Conservation (phyloP, 305 asterid species). For the Fraxinus angustifolia region DNA sequence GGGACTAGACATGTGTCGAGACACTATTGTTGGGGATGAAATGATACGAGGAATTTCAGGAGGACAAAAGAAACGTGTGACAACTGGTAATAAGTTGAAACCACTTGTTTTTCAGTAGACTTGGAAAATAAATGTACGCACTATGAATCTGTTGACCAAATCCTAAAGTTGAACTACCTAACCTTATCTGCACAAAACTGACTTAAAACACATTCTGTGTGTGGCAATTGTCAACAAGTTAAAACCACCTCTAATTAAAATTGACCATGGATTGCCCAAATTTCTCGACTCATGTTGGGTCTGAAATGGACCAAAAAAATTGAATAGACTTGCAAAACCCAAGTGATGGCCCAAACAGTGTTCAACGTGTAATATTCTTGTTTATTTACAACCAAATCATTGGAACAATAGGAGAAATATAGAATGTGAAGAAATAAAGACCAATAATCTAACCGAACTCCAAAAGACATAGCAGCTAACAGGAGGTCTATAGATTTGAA, state of each 20-base stretch:
- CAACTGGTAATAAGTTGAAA: conserved; percentile 41
- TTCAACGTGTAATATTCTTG: not conserved
- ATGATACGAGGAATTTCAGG: conserved; percentile 70
- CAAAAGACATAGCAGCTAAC: not conserved
- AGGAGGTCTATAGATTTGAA: not conserved
- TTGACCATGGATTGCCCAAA: not conserved
- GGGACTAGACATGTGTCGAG: conserved; percentile 59
- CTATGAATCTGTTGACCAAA: not conserved
- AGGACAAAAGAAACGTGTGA: conserved; percentile 62
- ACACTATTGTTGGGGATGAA: conserved; percentile 62
- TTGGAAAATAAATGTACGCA: not conserved
- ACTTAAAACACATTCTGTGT: not conserved
- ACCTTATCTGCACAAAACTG: not conserved
- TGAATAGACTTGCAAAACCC: not conserved
- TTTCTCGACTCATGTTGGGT: not conserved
- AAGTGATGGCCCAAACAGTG: not conserved
- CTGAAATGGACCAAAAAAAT: not conserved
- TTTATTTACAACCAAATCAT: not conserved
- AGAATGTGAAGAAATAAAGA: not conserved
- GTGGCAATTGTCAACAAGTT: not conserved
- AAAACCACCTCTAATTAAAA: not conserved
- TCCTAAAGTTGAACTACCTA: not conserved
- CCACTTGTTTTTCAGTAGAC: not conserved
- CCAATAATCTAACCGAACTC: not conserved
- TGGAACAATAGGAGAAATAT: not conserved